A percentile compares a stretch with the other conserved stretches of the same genome.
Conservation (phyloP, 2,329 filamentous ascomycete species). For the Penicillium sp. region DNA sequence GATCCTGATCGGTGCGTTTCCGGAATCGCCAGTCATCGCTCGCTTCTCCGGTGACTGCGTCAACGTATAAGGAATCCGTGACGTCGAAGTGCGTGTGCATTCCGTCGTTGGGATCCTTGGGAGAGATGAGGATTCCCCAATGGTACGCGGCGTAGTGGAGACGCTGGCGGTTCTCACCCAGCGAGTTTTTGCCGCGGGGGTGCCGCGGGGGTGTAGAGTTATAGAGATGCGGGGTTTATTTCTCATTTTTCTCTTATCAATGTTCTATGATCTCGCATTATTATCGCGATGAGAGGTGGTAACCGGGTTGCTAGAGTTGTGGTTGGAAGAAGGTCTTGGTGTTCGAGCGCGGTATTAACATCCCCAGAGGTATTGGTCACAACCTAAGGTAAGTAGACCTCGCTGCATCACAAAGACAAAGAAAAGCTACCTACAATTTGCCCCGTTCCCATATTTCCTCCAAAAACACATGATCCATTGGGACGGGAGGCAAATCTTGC, state of each 20-base stretch:
- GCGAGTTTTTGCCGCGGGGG: constrained; percentile 12
- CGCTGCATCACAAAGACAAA: not conserved
- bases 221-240: constrained; percentile 14
- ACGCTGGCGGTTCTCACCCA: constrained; percentile 7
- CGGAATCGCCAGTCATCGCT: constrained; percentile 20
- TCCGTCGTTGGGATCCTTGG: constrained; percentile 6
- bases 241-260: not conserved
- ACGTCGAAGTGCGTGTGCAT: constrained; percentile 21
- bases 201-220: constrained; percentile 13
- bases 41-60: constrained; percentile 7
- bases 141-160: constrained; percentile 20
- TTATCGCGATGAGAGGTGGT: not conserved
- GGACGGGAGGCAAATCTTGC: not conserved
- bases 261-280: not conserved
- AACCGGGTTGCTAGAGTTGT: too few species aligned
- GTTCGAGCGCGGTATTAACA: too few species aligned
- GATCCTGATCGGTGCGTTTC: constrained; percentile 7
- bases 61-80: constrained; percentile 14
- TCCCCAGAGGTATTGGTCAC: not conserved
- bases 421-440: not conserved
- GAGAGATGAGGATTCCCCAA: constrained; percentile 24
- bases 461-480: not conserved
- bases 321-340: too few species aligned
- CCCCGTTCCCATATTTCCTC: not conserved
- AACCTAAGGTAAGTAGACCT: not conserved